phyloP scores from a whole-genome alignment of 2,329 filamentous ascomycete genomes.

The Aspergillus piperis region DNA sequence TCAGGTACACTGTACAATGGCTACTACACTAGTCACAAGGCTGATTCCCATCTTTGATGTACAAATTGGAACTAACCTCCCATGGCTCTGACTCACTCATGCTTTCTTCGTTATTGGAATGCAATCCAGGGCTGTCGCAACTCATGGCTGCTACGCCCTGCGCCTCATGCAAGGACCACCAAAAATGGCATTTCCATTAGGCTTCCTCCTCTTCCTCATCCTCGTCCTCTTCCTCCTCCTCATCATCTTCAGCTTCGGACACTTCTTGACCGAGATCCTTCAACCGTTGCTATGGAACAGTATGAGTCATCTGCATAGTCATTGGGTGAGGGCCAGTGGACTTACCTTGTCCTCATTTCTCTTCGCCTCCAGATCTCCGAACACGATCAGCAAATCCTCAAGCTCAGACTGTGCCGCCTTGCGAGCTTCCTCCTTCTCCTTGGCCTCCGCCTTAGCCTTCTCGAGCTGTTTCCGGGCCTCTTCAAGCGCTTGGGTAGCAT shows the following conservation, averaged over 20 bases:
- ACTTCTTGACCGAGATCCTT: slow-evolving; percentile 68
- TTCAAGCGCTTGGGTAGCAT: slow-evolving; percentile 57
- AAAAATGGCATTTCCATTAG: slow-evolving; percentile 11
- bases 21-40: background rate
- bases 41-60: too few relatives aligned
- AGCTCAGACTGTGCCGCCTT: slow-evolving; percentile 69
- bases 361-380: slow-evolving; percentile 78
- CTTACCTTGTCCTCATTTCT: slow-evolving; percentile 71
- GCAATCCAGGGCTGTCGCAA: background rate
- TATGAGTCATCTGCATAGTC: slow-evolving; percentile 5
- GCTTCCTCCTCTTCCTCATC: slow-evolving; percentile 25
- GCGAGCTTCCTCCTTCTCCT: slow-evolving; percentile 63
- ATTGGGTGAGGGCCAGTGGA: slow-evolving; percentile 9
- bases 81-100: too few relatives aligned
- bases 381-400: slow-evolving; percentile 79
- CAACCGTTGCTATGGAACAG: slow-evolving; percentile 53
- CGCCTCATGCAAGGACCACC: background rate
- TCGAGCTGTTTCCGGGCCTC: slow-evolving; percentile 37
- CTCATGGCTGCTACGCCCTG: background rate
- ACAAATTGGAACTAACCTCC: too few relatives aligned
- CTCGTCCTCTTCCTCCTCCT: slow-evolving; percentile 57
- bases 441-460: slow-evolving; percentile 34
- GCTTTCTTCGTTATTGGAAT: too few relatives aligned
- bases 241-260: slow-evolving; percentile 73
- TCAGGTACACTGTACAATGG: too few relatives aligned